These are phyloP conservation scores for Dicorynia guianensis DNA, from an alignment of 306 rosid species.

Conservation along the genomic window DNA sequence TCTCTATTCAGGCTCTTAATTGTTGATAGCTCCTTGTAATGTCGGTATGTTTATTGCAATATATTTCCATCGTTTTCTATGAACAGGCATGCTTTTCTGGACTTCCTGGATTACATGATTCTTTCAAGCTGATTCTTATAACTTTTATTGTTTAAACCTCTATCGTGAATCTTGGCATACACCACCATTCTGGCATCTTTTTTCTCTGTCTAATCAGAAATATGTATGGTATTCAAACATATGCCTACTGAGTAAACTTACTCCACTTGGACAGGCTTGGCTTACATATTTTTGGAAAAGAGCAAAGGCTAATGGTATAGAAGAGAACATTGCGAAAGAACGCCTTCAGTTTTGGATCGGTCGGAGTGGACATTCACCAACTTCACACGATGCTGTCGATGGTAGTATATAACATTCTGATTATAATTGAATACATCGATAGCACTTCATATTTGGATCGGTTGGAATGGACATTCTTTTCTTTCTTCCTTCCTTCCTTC, in stretches of 20 bases:
- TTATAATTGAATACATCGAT: too few species aligned
- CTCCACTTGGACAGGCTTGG: slow-evolving; percentile 77
- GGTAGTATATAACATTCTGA: too few species aligned
- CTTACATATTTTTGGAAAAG: slow-evolving; percentile 98
- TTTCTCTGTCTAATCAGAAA: slow-evolving; percentile 9
- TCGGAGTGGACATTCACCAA: slow-evolving; percentile 84
- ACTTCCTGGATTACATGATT: slow-evolving; percentile 21
- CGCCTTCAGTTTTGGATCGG: slow-evolving; percentile 93
- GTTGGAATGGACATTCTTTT: too few species aligned
- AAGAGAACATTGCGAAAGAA: slow-evolving; percentile 81
- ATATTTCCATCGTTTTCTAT: not conserved
- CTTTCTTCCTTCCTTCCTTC: too few species aligned
- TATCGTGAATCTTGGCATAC: not conserved
- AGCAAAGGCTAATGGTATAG: slow-evolving; percentile 88
- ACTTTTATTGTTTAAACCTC: not conserved
- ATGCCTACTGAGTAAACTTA: slow-evolving; percentile 38
- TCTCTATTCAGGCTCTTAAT: slow-evolving; percentile 33
- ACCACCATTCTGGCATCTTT: slow-evolving; percentile 16
- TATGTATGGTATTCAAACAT: slow-evolving; percentile 22
- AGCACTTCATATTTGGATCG: too few species aligned
- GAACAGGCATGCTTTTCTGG: not conserved
- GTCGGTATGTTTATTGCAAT: not conserved
- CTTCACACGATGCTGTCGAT: slow-evolving; percentile 90
- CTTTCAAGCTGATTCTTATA: not conserved
- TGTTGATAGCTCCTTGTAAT: not conserved